phyloP scores from a whole-genome alignment of 2,329 filamentous ascomycete genomes.

The Tolypocladium endophyticum region DNA sequence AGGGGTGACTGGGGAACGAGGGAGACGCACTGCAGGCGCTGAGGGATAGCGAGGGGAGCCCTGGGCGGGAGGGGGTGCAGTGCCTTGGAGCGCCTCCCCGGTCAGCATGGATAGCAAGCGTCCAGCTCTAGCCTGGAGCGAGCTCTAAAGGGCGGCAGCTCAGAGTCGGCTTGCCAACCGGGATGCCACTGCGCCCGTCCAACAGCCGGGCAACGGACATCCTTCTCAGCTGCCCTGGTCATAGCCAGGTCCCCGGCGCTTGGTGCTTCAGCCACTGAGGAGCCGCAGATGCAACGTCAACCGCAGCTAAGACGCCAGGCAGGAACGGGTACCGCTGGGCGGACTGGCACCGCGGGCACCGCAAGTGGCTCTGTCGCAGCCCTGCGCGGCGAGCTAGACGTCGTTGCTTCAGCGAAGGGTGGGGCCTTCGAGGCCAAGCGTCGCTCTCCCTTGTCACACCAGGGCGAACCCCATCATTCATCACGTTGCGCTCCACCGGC shows the following conservation, averaged over 20 bases:
- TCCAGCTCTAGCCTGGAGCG: not conserved
- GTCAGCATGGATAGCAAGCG: not conserved
- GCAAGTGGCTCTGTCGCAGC: not conserved
- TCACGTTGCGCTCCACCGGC: not conserved
- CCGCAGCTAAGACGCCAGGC: not conserved
- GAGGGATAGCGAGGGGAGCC: not conserved
- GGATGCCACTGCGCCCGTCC: not conserved
- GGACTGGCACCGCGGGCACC: not conserved
- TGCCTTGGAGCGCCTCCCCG: not conserved
- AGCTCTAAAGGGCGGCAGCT: not conserved
- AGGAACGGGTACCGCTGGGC: not conserved
- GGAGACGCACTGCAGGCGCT: not conserved
- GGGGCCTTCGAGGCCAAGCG: not conserved
- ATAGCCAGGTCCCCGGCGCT: not conserved
- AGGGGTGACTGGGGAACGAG: slow-evolving; percentile 13
- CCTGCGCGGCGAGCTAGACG: not conserved
- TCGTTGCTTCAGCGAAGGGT: slow-evolving; percentile 6
- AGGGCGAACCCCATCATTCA: not conserved
- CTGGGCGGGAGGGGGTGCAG: not conserved
- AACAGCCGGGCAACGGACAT: not conserved
- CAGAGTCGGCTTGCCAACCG: not conserved
- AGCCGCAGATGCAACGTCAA: not conserved
- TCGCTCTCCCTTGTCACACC: not conserved
- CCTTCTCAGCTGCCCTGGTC: not conserved
- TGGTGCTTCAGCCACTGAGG: not conserved